Percentiles rank a stretch among this genome's conserved stretches.
phyloP scores from a whole-genome alignment of 176 grass and related monocot genomes.

The Eragrostis nindensis region DNA sequence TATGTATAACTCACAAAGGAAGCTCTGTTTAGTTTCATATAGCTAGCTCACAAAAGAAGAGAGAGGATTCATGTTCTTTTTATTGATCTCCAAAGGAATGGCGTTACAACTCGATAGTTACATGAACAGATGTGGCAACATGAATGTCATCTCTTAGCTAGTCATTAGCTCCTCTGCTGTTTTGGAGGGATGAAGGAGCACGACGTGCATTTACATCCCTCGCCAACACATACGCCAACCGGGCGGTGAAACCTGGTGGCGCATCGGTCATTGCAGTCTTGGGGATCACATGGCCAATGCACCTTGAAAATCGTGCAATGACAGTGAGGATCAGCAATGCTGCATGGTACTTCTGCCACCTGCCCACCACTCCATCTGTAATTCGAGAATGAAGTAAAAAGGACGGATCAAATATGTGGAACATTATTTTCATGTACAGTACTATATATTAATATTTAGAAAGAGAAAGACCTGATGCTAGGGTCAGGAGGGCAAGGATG shows the following conservation, averaged over 20 bases:
- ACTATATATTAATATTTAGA: no score
- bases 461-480: not conserved
- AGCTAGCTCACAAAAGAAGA: no score
- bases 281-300: not conserved
- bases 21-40: no score
- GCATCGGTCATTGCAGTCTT: not conserved
- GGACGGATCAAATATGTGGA: not conserved
- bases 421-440: no score
- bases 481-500: not conserved
- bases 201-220: not conserved
- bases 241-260: not conserved
- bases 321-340: not conserved
- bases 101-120: not conserved
- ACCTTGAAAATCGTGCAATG: not conserved
- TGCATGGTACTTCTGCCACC: not conserved
- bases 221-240: not conserved
- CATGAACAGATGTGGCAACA: not conserved
- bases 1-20: no score
- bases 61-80: no score
- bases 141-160: not conserved
- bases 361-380: not conserved
- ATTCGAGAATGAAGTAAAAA: not conserved
- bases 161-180: not conserved
- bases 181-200: not conserved
- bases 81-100: no score